Base-by-base conservation (phyloP, 23 red algal genomes). In the Cyanidioschyzon merolae region DNA sequence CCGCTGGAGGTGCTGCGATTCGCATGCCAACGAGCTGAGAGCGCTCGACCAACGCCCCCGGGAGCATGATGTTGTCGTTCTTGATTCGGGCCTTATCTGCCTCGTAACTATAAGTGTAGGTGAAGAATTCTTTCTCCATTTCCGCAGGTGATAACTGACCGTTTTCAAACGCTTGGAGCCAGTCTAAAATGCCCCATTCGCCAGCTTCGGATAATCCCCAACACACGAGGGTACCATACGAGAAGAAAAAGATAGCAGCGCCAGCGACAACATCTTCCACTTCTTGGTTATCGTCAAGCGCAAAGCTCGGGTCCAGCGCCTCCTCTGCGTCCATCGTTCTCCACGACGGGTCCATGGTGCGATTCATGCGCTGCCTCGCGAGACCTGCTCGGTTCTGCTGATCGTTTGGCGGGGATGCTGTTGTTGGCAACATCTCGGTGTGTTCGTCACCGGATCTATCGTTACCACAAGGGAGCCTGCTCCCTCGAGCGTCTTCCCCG, bases 221-320 rank as follows among this genome's bases (percentile, higher is more conserved):
- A 37, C 41, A 25, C 2, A 82, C 77, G 15, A 88, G 50, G 32
- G 77, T 76, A 2, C 85, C 85, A 38, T 88, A 88, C 1, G 76
- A 81, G 74, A 88, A 88, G 77, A 88, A 59, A 36, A 88, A 88
- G 40, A 88, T 75, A 3, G 79, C 78, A 26, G 67, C 68, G 38
- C 85, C 74, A 27, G 63, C 32, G 12, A 71, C 63, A 12, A 71
- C n/a, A 71, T 71, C 63, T 27, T 71, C 63, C 12, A 71, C 63
- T 32, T 71, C n/a, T 27, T 25, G 21, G 32, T 71, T 27, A 27
- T 35, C 63, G 21, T 54, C 45, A 54, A 54, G 21, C 12, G 45
- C 21, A 21, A 54, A 21, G 12, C 21, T 21, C 12, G 45, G 45
- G 21, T 21, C 45, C 45, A 54, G 45, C 45, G 12, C 21, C 12